Conservation (phyloP, 495 filamentous ascomycete genomes). For the Annulohypoxylon nitens region DNA sequence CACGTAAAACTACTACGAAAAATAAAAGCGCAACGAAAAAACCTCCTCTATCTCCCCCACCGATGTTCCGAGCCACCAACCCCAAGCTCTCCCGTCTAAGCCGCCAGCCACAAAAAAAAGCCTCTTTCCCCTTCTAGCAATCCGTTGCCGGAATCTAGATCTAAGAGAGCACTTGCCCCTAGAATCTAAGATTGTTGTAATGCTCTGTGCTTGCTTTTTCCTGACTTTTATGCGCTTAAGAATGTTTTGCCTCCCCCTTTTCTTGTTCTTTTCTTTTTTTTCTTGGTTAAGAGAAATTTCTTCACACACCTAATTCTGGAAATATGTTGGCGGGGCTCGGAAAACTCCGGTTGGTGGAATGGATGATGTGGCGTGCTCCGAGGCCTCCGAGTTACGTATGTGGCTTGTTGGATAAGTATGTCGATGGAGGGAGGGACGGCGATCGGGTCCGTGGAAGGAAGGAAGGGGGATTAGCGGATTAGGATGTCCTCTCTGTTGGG, state of each 20-base stretch:
- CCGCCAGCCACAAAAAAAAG: background rate
- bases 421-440: background rate
- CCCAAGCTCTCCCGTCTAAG: background rate
- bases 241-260: background rate
- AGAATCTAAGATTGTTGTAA: slow-evolving; percentile 14
- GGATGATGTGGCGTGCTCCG: background rate
- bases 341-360: background rate
- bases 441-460: background rate
- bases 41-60: background rate
- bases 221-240: background rate
- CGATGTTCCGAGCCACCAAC: background rate
- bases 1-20: slow-evolving; percentile 5
- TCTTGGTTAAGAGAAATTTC: background rate
- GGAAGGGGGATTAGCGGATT: slow-evolving; percentile 14
- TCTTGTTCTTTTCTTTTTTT: background rate
- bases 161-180: slow-evolving; percentile 35
- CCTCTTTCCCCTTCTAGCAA: slow-evolving; percentile 8
- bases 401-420: too few relatives aligned
- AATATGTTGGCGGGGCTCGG: background rate
- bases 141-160: slow-evolving; percentile 27
- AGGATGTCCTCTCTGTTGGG: slow-evolving; percentile 71
- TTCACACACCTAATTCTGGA: background rate
- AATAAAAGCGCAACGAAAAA: background rate
- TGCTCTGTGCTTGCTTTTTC: background rate
- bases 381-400: background rate